Percentiles rank a stretch among this genome's conserved stretches.
These are phyloP conservation scores for Nitzschia sp. DNA, from an alignment of 108 stramenopile genomes.

Conservation along the genomic window DNA sequence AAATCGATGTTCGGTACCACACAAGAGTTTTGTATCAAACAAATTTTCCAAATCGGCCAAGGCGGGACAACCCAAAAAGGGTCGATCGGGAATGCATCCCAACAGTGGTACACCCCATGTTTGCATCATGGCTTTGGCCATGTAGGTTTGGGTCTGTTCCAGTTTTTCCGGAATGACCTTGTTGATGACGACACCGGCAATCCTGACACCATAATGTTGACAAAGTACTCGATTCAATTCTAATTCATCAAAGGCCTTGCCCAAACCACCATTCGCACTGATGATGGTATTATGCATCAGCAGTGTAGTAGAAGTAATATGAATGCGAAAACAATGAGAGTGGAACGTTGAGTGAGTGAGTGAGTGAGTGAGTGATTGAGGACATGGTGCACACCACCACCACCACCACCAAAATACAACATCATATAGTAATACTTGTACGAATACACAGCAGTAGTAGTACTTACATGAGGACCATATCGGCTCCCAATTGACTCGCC, in stretches of 20 bases:
- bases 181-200: slow-evolving; percentile 94
- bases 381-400: too few species aligned
- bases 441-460: too few species aligned
- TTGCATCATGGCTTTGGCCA: slow-evolving; percentile 68
- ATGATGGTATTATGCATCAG: too few species aligned
- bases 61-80: slow-evolving; percentile 89
- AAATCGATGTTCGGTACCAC: slow-evolving; percentile 70
- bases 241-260: slow-evolving; percentile 93
- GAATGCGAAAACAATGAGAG: too few species aligned
- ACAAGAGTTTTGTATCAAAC: slow-evolving; percentile 70
- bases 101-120: slow-evolving; percentile 92
- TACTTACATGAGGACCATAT: slow-evolving; percentile 79
- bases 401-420: too few species aligned
- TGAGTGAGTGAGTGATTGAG: too few species aligned
- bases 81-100: slow-evolving; percentile 89
- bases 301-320: too few species aligned
- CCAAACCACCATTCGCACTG: slow-evolving; percentile 93
- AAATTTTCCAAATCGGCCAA: slow-evolving; percentile 88
- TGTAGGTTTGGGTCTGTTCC: slow-evolving; percentile 86
- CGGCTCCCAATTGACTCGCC: slow-evolving; percentile 81
- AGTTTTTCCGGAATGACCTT: slow-evolving; percentile 93
- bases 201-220: slow-evolving; percentile 77
- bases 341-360: too few species aligned
- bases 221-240: slow-evolving; percentile 91
- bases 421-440: not conserved